These are phyloP conservation scores for Maudiozyma serrabonitensis DNA, from an alignment of 805 yeast species.

Conservation along the genomic window DNA sequence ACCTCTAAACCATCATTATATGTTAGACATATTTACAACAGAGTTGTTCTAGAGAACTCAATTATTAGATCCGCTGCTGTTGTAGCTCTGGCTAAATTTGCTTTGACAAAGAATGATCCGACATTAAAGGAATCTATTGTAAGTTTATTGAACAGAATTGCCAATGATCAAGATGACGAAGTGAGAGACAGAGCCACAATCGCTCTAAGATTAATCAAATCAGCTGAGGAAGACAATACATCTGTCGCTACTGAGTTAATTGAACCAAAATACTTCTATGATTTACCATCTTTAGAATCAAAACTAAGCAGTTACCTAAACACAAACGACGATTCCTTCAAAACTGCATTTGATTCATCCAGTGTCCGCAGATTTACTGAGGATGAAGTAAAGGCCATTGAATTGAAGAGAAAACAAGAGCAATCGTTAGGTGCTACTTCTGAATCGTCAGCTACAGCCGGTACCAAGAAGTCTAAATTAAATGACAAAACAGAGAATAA, in stretches of 20 bases:
- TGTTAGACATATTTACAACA: conserved; percentile 91
- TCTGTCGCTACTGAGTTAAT: conserved; percentile 40
- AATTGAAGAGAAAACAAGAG: conserved; percentile 43
- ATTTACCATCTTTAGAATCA: conserved; percentile 68
- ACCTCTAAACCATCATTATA: conserved; percentile 80
- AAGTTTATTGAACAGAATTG: conserved; percentile 70
- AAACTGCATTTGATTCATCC: conserved; percentile 60
- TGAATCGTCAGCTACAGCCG: conserved; percentile 12
- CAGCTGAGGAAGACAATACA: conserved; percentile 28
- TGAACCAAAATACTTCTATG: conserved; percentile 58
- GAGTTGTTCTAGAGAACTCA: conserved; percentile 93
- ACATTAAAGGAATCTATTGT: conserved; percentile 58
- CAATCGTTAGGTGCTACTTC: conserved; percentile 16
- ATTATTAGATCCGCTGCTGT: conserved; percentile 94
- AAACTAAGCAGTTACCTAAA: conserved; percentile 62
- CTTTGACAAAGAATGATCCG: conserved; percentile 59
- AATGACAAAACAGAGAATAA: conserved; percentile 22
- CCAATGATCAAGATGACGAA: conserved; percentile 87
- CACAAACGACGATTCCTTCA: conserved; percentile 29
- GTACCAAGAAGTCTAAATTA: conserved; percentile 10
- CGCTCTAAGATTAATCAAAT: conserved; percentile 56
- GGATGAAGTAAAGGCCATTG: conserved; percentile 60
- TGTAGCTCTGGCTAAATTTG: conserved; percentile 83
- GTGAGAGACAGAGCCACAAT: conserved; percentile 96
- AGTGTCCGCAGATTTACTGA: conserved; percentile 55